Evolutionary conservation across 2,329 filamentous ascomycete species (phyloP).

Genomic region (Exophiala aquamarina): DNA sequence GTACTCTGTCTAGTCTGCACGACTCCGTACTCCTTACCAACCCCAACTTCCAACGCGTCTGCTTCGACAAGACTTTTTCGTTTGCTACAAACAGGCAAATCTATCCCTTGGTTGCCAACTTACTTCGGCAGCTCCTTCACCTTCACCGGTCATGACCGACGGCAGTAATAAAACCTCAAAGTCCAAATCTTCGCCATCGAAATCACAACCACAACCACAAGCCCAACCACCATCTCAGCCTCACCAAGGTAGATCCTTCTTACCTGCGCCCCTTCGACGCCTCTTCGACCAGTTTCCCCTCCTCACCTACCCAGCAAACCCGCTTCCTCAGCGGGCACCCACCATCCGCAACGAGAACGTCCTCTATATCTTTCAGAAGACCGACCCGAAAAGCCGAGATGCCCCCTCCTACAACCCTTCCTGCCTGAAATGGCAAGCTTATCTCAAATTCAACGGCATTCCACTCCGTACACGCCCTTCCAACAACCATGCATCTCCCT

Average conservation of each 20-base stretch:
- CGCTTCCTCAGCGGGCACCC: constrained; percentile 65
- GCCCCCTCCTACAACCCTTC: constrained; percentile 84
- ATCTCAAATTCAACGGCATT: constrained; percentile 74
- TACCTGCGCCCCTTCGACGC: constrained; percentile 71
- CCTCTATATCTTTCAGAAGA: constrained; percentile 75
- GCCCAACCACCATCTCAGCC: background rate
- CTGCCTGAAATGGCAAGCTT: constrained; percentile 96
- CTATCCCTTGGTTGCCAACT: no score
- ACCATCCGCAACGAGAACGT: constrained; percentile 51
- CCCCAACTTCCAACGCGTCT: no score
- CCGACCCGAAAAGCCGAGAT: constrained; percentile 55
- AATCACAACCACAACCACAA: no score
- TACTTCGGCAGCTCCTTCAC: no score
- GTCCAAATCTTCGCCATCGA: background rate
- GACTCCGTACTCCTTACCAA: no score
- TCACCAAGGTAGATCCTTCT: constrained; percentile 31
- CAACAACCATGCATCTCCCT: constrained; percentile 90
- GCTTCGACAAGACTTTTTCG: no score
- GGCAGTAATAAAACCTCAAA: constrained; percentile 1
- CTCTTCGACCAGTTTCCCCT: constrained; percentile 87
- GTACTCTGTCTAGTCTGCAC: no score
- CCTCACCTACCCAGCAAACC: constrained; percentile 70
- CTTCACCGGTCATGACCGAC: constrained; percentile 13
- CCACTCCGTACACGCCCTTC: constrained; percentile 68
- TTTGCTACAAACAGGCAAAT: no score